Conservation (phyloP, 1,139 yeast species). For the Sugiyamaella neomexicana region DNA sequence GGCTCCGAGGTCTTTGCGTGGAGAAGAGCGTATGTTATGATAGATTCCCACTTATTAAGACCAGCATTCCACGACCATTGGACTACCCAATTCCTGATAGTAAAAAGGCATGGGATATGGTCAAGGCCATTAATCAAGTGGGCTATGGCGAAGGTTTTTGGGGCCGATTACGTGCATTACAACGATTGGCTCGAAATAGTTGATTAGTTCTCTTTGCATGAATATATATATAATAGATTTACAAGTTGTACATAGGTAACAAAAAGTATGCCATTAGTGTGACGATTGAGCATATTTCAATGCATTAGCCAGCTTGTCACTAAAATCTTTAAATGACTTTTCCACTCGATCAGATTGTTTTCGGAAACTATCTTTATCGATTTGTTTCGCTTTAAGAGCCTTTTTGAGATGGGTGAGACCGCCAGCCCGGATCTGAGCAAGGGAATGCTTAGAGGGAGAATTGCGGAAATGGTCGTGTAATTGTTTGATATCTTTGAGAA, state of each 20-base stretch:
- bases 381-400: conserved; percentile 48
- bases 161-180: conserved; percentile 59
- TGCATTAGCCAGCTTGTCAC: conserved; percentile 56
- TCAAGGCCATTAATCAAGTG: conserved; percentile 76
- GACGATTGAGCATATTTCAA: conserved; percentile 44
- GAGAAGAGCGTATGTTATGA: conserved; percentile 88
- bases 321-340: conserved; percentile 61
- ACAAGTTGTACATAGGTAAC: conserved; percentile 1
- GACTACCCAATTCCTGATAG: conserved; percentile 88
- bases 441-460: conserved; percentile 53
- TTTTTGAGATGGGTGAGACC: conserved; percentile 62
- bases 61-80: conserved; percentile 83
- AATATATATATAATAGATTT: conserved; percentile 7
- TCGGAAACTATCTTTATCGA: conserved; percentile 43
- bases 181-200: conserved; percentile 45
- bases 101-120: conserved; percentile 84
- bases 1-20: conserved; percentile 81
- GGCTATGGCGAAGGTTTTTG: conserved; percentile 74
- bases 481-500: conserved; percentile 50
- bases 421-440: conserved; percentile 63
- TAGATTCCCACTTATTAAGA: conserved; percentile 64
- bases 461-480: conserved; percentile 64
- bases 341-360: conserved; percentile 62
- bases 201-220: conserved; percentile 1
- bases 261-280: not conserved